A percentile compares a stretch with the other conserved stretches of the same genome.
These are phyloP conservation scores for Zangia roseola DNA, from an alignment of 768 basidiomycete genomes.

Conservation along the genomic window DNA sequence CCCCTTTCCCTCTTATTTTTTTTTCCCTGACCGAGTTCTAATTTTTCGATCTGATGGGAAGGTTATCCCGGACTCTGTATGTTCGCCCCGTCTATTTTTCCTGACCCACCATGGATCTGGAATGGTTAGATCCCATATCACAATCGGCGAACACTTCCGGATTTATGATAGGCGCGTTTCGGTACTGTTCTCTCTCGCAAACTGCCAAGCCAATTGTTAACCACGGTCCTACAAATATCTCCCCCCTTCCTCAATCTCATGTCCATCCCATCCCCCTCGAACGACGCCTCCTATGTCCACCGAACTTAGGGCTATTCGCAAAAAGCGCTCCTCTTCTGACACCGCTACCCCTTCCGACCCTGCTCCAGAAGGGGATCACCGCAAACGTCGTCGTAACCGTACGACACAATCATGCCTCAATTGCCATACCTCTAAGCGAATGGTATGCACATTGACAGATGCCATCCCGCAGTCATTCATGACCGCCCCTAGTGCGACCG, in stretches of 20 bases:
- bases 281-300: slow-evolving; percentile 25
- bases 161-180: slow-evolving; percentile 4
- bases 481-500: slow-evolving; percentile 40
- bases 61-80: slow-evolving; percentile 7
- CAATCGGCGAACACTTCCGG: slow-evolving; percentile 10
- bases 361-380: slow-evolving; percentile 50
- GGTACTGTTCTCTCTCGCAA: background rate
- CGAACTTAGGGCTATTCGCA: slow-evolving; percentile 25
- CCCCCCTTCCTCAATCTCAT: slow-evolving; percentile 3
- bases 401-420: slow-evolving; percentile 74
- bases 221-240: slow-evolving; percentile 29
- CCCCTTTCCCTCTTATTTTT: too few species aligned
- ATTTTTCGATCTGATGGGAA: slow-evolving; percentile 20
- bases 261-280: slow-evolving; percentile 1
- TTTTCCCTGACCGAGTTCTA: slow-evolving; percentile 6
- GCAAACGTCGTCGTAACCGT: slow-evolving; percentile 65
- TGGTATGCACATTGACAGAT: slow-evolving; percentile 41
- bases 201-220: slow-evolving; percentile 23
- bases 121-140: slow-evolving; percentile 14
- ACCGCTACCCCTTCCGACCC: slow-evolving; percentile 24
- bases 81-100: slow-evolving; percentile 15
- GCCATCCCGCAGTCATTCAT: background rate
- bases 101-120: slow-evolving; percentile 2
- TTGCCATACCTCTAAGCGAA: slow-evolving; percentile 71
- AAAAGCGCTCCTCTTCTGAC: slow-evolving; percentile 31